phyloP scores from a whole-genome alignment of 2,329 filamentous ascomycete genomes.

The Parastagonospora nodorum region DNA sequence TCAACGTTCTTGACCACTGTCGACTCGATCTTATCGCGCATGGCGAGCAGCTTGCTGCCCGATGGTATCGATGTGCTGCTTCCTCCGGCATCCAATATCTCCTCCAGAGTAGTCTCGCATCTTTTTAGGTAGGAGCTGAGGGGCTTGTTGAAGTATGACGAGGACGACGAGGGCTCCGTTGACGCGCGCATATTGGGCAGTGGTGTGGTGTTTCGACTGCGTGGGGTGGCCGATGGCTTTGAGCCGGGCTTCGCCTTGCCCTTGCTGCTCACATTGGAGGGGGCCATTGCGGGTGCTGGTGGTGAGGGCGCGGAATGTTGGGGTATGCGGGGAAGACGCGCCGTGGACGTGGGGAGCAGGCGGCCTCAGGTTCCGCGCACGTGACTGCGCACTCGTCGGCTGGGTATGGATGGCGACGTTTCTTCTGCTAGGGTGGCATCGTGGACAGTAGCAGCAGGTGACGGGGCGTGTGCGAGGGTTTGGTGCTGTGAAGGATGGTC shows the following conservation, averaged over 20 bases:
- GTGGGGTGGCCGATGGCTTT: constrained; percentile 40
- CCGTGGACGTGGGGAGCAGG: neutral
- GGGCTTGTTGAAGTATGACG: constrained; percentile 67
- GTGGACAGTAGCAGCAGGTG: no score
- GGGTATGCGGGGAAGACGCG: constrained; percentile 13
- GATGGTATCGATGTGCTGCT: constrained; percentile 60
- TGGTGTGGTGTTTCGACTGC: constrained; percentile 80
- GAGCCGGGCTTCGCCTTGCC: constrained; percentile 59
- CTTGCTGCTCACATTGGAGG: constrained; percentile 42
- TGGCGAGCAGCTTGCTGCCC: constrained; percentile 65
- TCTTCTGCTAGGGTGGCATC: no score
- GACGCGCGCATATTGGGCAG: constrained; percentile 60
- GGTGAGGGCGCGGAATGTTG: constrained; percentile 4
- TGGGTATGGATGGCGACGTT: no score
- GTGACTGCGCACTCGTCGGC: no score
- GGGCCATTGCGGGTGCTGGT: constrained; percentile 34
- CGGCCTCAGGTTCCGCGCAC: no score
- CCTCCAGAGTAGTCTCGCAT: constrained; percentile 67
- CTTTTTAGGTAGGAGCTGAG: constrained; percentile 61
- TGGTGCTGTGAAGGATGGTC: no score
- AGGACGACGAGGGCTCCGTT: constrained; percentile 36
- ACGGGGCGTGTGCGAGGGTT: no score
- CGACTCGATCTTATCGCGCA: constrained; percentile 70
- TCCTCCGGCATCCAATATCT: constrained; percentile 68
- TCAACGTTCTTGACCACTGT: constrained; percentile 50